These are phyloP conservation scores for Solanum medicagineum DNA, from an alignment of 257 asterid species.

Conservation along the genomic window DNA sequence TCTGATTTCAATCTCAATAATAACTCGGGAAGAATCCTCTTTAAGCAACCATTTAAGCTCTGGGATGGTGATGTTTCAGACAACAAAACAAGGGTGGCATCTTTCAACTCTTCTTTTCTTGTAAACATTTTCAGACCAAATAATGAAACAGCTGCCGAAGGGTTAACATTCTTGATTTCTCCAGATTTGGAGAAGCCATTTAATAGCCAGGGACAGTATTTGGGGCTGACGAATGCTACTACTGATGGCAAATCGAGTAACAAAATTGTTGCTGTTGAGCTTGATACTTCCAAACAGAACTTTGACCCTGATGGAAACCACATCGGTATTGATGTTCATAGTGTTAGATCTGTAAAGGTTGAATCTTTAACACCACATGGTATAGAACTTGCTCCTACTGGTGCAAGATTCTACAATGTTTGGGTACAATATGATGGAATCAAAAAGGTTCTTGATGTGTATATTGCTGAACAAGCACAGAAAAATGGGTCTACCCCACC, in stretches of 20 bases:
- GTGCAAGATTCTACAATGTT: slow-evolving; percentile 35
- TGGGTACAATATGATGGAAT: slow-evolving; percentile 76
- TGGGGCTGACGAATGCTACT: slow-evolving; percentile 58
- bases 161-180: slow-evolving; percentile 57
- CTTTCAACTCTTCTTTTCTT: slow-evolving; percentile 63
- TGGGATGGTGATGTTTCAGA: slow-evolving; percentile 27
- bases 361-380: slow-evolving; percentile 19
- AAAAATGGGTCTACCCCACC: slow-evolving; percentile 32
- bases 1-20: neutral
- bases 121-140: slow-evolving; percentile 27
- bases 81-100: slow-evolving; percentile 14
- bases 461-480: slow-evolving; percentile 29
- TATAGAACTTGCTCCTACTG: slow-evolving; percentile 42
- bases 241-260: slow-evolving; percentile 39
- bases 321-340: slow-evolving; percentile 46
- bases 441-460: slow-evolving; percentile 22
- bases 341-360: slow-evolving; percentile 29
- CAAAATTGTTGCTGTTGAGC: slow-evolving; percentile 62
- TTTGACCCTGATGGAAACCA: slow-evolving; percentile 80
- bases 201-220: slow-evolving; percentile 53
- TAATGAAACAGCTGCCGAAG: slow-evolving; percentile 34
- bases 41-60: slow-evolving; percentile 28
- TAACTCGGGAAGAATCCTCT: slow-evolving; percentile 42
- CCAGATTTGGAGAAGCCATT: slow-evolving; percentile 27
- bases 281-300: slow-evolving; percentile 61